A percentile compares a stretch with the other conserved stretches of the same genome.
These are phyloP conservation scores for Russula sp. DNA, from an alignment of 768 basidiomycete species.

Conservation along the genomic window DNA sequence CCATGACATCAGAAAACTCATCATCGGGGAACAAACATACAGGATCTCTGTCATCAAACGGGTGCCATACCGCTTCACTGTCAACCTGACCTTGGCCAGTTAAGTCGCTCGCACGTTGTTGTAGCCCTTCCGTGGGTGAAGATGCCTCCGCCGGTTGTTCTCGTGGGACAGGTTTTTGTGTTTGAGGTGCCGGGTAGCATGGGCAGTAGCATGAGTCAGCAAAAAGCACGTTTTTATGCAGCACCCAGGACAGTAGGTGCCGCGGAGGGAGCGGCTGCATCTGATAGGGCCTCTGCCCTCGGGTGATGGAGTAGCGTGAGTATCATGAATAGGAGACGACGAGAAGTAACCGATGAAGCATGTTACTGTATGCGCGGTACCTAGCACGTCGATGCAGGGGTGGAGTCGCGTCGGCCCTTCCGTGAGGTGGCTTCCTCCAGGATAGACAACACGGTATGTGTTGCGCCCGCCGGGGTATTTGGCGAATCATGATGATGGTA, in stretches of 20 bases:
- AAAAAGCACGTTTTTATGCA: not conserved
- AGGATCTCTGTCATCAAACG: not conserved
- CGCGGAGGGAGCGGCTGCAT: not conserved
- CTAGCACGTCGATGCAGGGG: not conserved
- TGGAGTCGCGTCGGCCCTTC: not conserved
- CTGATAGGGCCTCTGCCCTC: not conserved
- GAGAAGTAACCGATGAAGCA: too few relatives aligned
- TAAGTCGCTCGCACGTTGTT: not conserved
- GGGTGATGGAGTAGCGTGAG: too few relatives aligned
- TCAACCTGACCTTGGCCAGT: not conserved
- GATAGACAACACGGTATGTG: not conserved
- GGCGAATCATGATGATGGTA: not conserved
- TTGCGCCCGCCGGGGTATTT: not conserved
- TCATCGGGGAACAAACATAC: constrained; percentile 5
- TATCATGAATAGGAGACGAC: too few relatives aligned
- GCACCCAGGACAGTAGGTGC: not conserved
- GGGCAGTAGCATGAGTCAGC: not conserved
- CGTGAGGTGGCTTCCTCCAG: not conserved
- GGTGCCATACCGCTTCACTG: not conserved
- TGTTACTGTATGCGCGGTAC: too few relatives aligned
- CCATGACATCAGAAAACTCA: not conserved
- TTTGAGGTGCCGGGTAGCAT: not conserved
- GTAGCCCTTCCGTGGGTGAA: too few relatives aligned
- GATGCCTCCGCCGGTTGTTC: too few relatives aligned
- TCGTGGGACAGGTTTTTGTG: not conserved